Conservation (phyloP, 805 yeast species). For the Kodamaea jinghongensis region DNA sequence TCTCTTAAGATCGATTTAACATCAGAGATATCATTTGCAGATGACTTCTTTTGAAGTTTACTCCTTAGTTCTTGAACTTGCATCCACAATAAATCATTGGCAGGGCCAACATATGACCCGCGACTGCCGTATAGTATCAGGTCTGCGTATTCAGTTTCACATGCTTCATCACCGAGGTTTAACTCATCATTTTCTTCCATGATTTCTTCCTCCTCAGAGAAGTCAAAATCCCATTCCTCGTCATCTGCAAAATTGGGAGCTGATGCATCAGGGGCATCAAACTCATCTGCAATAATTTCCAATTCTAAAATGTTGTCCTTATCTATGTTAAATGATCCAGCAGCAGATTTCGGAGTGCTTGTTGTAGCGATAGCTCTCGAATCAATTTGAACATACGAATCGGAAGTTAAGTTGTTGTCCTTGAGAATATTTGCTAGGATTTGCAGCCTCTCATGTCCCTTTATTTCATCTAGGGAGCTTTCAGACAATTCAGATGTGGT, state of each 20-base stretch:
- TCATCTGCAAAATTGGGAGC: conserved; percentile 23
- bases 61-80: conserved; percentile 34
- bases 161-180: conserved; percentile 21
- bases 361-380: conserved; percentile 5
- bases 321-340: conserved; percentile 28
- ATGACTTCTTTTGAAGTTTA: conserved; percentile 6
- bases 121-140: conserved; percentile 23
- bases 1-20: conserved; percentile 3
- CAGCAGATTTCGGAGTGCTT: conserved; percentile 13
- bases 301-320: conserved; percentile 49
- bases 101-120: conserved; percentile 12
- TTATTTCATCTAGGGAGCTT: conserved; percentile 10
- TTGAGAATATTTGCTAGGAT: conserved; percentile 15
- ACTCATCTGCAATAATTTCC: conserved; percentile 52
- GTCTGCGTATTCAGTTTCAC: conserved; percentile 32
- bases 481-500: conserved; percentile 9
- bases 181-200: conserved; percentile 22
- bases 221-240: conserved; percentile 37
- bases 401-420: conserved; percentile 13
- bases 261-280: conserved; percentile 28
- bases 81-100: conserved; percentile 35
- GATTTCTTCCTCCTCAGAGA: conserved; percentile 37
- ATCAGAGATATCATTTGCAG: background rate
- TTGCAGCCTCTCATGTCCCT: conserved; percentile 10
- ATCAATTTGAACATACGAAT: background rate